Percentiles rank a stretch among this genome's conserved stretches.
Evolutionary conservation across 768 basidiomycete species (phyloP).

Genomic region (Lentinula sp.): DNA sequence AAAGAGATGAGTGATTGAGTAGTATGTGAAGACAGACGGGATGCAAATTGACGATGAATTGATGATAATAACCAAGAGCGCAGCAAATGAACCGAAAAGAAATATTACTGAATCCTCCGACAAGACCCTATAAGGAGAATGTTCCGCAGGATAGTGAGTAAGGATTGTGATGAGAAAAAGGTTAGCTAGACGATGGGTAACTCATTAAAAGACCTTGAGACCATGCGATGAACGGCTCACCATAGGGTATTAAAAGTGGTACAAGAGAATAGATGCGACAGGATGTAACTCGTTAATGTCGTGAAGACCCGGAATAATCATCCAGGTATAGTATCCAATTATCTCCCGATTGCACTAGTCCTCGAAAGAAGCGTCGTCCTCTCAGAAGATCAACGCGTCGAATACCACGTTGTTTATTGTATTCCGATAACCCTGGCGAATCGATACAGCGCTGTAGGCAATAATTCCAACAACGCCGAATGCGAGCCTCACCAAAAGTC

Average conservation of each 20-base stretch:
- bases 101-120: neutral
- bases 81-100: neutral
- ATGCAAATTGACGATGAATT: neutral
- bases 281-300: slow-evolving; percentile 11
- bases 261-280: neutral
- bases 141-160: neutral
- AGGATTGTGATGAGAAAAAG: neutral
- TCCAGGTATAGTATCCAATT: slow-evolving; percentile 1
- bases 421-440: slow-evolving; percentile 1
- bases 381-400: neutral
- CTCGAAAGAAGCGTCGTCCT: neutral
- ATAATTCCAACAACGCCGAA: slow-evolving; percentile 3
- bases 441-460: slow-evolving; percentile 4
- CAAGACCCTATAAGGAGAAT: neutral
- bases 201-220: neutral
- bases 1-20: neutral
- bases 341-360: neutral
- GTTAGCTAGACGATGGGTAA: neutral
- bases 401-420: neutral
- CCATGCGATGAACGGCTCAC: neutral
- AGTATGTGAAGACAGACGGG: neutral
- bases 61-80: too few relatives aligned
- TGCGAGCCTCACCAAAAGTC: slow-evolving; percentile 6
- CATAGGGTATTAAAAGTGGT: slow-evolving; percentile 1
- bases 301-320: slow-evolving; percentile 1